A percentile compares a stretch with the other conserved stretches of the same genome.
Conservation (phyloP, 139 green algal species). For the Chlamydomonas sp. region DNA sequence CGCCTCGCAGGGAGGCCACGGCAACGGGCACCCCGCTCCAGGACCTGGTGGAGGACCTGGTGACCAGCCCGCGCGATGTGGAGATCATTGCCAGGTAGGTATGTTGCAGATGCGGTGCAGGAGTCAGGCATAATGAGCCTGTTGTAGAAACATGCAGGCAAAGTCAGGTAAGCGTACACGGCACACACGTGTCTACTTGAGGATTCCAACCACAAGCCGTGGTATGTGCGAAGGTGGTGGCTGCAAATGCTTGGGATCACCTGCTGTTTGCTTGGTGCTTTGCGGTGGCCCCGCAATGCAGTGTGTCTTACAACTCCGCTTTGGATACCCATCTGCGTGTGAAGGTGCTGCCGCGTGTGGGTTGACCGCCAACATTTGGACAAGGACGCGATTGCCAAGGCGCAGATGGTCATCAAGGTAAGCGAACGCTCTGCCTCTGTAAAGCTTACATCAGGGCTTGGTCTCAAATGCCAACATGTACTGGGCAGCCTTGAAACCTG, state of each 20-base stretch:
- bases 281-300: too few relatives aligned
- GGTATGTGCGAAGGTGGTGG: too few relatives aligned
- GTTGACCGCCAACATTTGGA: conserved; percentile 3
- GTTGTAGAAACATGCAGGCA: too few relatives aligned
- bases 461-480: not conserved
- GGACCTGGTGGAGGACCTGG: not conserved
- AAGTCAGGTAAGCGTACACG: too few relatives aligned
- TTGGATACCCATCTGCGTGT: not conserved
- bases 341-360: conserved; percentile 12
- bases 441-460: not conserved
- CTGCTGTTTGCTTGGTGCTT: too few relatives aligned
- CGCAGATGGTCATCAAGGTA: conserved; percentile 12
- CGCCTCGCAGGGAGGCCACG: too few relatives aligned
- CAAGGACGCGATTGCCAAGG: not conserved
- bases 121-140: too few relatives aligned
- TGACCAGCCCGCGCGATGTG: conserved; percentile 8
- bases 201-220: too few relatives aligned
- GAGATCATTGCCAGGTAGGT: not conserved
- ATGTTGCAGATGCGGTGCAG: not conserved
- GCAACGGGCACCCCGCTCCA: not conserved
- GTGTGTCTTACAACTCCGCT: not conserved
- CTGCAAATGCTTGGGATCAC: too few relatives aligned
- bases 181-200: too few relatives aligned
- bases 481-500: not conserved
- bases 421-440: not conserved